Conservation (phyloP, 2,329 filamentous ascomycete genomes). For the Colletotrichum phormii region DNA sequence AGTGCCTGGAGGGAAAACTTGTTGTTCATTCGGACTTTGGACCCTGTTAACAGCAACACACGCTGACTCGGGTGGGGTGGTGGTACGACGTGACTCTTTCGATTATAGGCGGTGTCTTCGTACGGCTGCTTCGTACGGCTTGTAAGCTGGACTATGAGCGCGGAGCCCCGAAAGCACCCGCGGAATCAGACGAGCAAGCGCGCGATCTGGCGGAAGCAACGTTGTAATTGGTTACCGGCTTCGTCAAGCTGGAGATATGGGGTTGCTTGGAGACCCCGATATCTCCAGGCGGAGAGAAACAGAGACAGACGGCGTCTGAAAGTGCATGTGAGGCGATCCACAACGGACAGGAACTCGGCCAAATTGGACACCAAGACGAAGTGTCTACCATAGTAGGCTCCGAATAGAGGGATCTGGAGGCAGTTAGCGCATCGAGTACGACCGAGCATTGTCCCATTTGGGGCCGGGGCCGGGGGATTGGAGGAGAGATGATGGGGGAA, state of each 20-base stretch:
- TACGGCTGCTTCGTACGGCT: neutral
- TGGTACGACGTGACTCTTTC: conserved; percentile 18
- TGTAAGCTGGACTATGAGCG: neutral
- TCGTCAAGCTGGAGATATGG: conserved; percentile 20
- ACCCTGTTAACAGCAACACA: conserved; percentile 14
- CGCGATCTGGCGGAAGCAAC: conserved; percentile 3
- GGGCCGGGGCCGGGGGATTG: conserved; percentile 36
- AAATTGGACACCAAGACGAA: conserved; percentile 33
- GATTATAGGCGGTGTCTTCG: neutral
- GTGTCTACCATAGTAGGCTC: conserved; percentile 15
- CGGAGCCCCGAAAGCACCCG: conserved; percentile 6
- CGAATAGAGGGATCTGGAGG: conserved; percentile 16
- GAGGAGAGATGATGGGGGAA: conserved; percentile 30
- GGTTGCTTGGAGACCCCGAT: conserved; percentile 20
- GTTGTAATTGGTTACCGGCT: conserved; percentile 16
- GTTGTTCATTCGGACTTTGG: neutral
- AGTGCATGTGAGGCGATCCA: conserved; percentile 27
- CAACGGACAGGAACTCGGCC: conserved; percentile 36
- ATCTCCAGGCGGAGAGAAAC: conserved; percentile 6
- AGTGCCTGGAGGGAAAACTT: neutral
- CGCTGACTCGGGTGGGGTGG: conserved; percentile 13
- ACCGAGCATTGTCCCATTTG: conserved; percentile 44
- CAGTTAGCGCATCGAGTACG: conserved; percentile 41
- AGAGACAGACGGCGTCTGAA: conserved; percentile 9
- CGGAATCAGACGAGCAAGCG: conserved; percentile 26